Evolutionary conservation across 768 basidiomycete genomes (phyloP).

Genomic region (Leccinum pellstonianum): DNA sequence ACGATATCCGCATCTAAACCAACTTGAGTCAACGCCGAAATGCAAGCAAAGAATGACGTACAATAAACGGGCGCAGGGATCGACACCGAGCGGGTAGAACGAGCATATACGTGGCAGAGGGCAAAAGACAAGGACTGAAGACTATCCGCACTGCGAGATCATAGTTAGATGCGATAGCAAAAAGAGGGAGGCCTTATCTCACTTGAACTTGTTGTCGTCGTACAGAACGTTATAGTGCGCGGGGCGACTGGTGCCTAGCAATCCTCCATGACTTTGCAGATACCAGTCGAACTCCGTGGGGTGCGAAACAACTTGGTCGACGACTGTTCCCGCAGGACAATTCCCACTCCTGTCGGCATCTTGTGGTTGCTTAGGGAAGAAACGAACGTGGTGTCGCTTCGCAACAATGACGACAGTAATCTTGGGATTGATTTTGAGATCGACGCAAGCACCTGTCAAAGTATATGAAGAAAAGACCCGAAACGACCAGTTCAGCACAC

Average conservation of each 20-base stretch:
- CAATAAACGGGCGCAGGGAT: conserved; percentile 84
- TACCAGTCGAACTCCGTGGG: conserved; percentile 79
- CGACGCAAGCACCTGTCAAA: conserved; percentile 57
- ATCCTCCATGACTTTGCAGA: conserved; percentile 72
- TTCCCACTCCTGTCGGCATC: conserved; percentile 71
- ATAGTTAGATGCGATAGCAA: conserved; percentile 7
- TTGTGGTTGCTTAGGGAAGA: conserved; percentile 47
- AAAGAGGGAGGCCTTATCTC: neutral
- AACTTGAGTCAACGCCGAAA: conserved; percentile 1
- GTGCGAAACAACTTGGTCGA: conserved; percentile 67
- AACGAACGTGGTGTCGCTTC: conserved; percentile 50
- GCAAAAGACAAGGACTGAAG: conserved; percentile 73
- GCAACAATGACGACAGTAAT: conserved; percentile 81
- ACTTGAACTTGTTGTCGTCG: conserved; percentile 64
- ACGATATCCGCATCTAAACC: conserved; percentile 69
- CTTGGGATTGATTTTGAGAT: conserved; percentile 55
- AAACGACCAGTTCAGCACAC: conserved; percentile 7
- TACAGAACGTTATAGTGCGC: conserved; percentile 49
- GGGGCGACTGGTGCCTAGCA: conserved; percentile 73
- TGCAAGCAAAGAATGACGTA: conserved; percentile 33
- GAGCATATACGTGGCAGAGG: conserved; percentile 77
- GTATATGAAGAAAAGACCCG: conserved; percentile 5
- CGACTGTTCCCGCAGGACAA: conserved; percentile 73
- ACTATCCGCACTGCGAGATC: conserved; percentile 51
- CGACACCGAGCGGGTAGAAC: conserved; percentile 77